Conservation (phyloP, 768 basidiomycete genomes). For the Ephemerocybe angulata region DNA sequence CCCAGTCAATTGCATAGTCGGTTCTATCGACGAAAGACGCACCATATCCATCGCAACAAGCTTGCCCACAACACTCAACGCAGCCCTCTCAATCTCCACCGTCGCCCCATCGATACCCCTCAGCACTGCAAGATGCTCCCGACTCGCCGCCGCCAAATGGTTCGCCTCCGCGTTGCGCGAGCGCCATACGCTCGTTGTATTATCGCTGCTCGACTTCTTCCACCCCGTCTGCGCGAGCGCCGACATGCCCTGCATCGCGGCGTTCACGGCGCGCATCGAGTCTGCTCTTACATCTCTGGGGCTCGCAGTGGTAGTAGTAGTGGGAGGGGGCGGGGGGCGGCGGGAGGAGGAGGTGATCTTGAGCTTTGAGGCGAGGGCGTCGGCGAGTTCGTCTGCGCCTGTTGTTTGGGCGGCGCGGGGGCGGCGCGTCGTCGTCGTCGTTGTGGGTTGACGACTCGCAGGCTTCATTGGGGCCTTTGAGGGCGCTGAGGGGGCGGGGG, state of each 20-base stretch:
- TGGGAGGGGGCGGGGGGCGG: conserved; percentile 1
- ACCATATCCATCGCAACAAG: conserved; percentile 70
- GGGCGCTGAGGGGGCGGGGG: no score
- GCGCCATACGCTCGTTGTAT: conserved; percentile 20
- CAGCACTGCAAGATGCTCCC: conserved; percentile 43
- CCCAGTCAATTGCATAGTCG: neutral
- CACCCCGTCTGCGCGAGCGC: conserved; percentile 53
- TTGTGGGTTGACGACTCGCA: no score
- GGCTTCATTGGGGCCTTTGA: no score
- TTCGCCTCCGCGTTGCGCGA: conserved; percentile 31
- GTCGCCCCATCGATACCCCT: conserved; percentile 43
- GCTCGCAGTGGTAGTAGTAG: neutral
- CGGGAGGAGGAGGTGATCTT: conserved; percentile 7
- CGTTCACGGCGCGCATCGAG: conserved; percentile 65
- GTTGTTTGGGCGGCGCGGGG: no score
- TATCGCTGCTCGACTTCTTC: conserved; percentile 39
- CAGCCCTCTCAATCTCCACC: conserved; percentile 72
- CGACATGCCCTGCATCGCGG: conserved; percentile 56
- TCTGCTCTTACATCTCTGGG: conserved; percentile 36
- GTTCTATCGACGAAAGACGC: conserved; percentile 25
- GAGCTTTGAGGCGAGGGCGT: conserved; percentile 12
- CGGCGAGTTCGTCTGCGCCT: conserved; percentile 12
- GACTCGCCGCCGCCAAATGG: conserved; percentile 35
- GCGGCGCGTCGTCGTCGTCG: no score
- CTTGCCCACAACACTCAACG: conserved; percentile 63